A percentile compares a stretch with the other conserved stretches of the same genome.
These are phyloP conservation scores for Candida xiaguanensis DNA, from an alignment of 805 yeast species.

Conservation along the genomic window DNA sequence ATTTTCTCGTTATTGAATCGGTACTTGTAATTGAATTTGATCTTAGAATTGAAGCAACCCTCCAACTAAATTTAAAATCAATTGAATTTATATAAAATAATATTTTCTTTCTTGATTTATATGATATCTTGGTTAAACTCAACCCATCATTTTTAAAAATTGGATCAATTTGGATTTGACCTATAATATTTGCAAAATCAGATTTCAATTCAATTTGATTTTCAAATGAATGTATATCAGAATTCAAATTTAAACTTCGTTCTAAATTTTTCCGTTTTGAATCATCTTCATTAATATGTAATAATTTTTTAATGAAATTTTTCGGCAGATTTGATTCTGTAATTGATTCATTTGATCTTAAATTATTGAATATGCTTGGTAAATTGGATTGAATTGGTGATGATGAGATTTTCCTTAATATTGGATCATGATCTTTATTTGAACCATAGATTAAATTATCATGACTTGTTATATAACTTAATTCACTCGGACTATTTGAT, in stretches of 20 bases:
- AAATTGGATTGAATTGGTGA: constrained; percentile 23
- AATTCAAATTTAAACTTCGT: neutral
- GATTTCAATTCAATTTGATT: constrained; percentile 12
- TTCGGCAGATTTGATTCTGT: neutral
- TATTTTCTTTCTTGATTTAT: constrained; percentile 61
- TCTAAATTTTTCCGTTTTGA: constrained; percentile 3
- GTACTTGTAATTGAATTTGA: constrained; percentile 23
- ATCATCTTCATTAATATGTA: constrained; percentile 12
- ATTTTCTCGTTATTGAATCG: constrained; percentile 10
- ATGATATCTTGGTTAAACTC: constrained; percentile 64
- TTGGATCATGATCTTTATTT: neutral
- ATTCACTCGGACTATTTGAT: constrained; percentile 7
- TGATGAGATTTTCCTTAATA: constrained; percentile 7
- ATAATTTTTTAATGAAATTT: constrained; percentile 12
- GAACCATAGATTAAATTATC: neutral
- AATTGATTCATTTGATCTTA: constrained; percentile 18
- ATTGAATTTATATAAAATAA: constrained; percentile 54
- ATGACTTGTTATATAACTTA: constrained; percentile 4
- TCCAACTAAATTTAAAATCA: constrained; percentile 54
- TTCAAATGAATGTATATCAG: constrained; percentile 1
- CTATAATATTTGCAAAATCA: constrained; percentile 12
- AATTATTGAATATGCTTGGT: constrained; percentile 18
- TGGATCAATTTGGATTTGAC: constrained; percentile 35
- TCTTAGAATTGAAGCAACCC: constrained; percentile 20
- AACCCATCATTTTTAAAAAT: constrained; percentile 55